Evolutionary conservation across 2,329 filamentous ascomycete species (phyloP), one percentile per base, ranked within the genome.

Genomic region (Thermothelomyces thermophilus): DNA sequence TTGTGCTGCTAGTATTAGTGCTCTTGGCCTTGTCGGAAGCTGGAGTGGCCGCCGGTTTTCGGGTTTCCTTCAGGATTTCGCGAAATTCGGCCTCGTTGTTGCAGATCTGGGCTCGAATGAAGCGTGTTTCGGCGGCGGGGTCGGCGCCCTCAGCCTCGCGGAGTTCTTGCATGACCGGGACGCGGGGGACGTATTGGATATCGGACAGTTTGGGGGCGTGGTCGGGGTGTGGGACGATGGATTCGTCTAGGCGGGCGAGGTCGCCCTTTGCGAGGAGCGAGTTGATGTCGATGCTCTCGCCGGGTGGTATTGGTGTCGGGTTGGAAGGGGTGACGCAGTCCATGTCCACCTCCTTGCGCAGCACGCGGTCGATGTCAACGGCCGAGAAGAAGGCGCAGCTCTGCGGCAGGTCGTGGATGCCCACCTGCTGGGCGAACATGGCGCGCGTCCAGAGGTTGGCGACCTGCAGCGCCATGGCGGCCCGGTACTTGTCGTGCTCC

Each of bases 341-440:
- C 88, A 98, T 95, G 66, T 98, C 86, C 3, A 98, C 94, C 68
- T 98, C 93, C 66, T 98, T 98, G 45, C 93, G 81, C n/a, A 98
- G 75, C 3, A 98, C 90, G 60, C 89, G 84, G 63, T 98, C 93
- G 57, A 98, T 87, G 63, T 98, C 93, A 5, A 98, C 82, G 3
- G 93, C 91, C 1, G 87, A 94, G 69, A 98, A 98, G 68, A 90
- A 98, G 8, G 93, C 93, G 62, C 90, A 96, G 0, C 86, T 83
- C 63, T 97, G 93, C 0, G 94, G 93, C 9, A 98, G 77, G 62
- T 98, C 93, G 56, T 95, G 76, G 61, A 98, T 98, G 52, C 93
- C 93, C 62, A 96, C 87, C 68, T 98, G 93, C 68, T 98, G 90
- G 0, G 87, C 82, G 66, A 98, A 98, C 87, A 98, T 96, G 56